Conservation (phyloP, 148 eudicot species). For the Drosera capensis region DNA sequence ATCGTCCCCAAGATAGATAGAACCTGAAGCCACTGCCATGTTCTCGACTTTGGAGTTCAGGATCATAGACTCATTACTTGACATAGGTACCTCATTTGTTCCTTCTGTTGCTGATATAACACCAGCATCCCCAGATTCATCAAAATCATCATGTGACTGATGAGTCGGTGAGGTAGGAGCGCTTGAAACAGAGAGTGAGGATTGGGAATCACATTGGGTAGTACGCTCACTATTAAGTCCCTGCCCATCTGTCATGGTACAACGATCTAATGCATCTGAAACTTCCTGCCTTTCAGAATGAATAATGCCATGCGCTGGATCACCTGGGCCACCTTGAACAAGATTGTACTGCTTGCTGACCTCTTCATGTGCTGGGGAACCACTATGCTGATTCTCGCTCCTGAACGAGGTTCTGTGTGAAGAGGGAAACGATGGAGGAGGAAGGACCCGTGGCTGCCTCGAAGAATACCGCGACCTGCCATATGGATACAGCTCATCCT, state of each 20-base stretch:
- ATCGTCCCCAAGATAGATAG: slow-evolving; percentile 52
- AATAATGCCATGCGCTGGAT: slow-evolving; percentile 23
- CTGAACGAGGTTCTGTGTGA: slow-evolving; percentile 32
- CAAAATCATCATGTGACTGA: slow-evolving; percentile 82
- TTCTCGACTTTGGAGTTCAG: slow-evolving; percentile 18
- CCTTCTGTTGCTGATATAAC: slow-evolving; percentile 23
- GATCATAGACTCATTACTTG: slow-evolving; percentile 22
- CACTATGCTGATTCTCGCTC: slow-evolving; percentile 33
- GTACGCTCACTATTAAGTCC: slow-evolving; percentile 21
- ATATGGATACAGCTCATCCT: slow-evolving; percentile 50
- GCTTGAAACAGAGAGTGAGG: slow-evolving; percentile 84
- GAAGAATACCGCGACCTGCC: slow-evolving; percentile 75
- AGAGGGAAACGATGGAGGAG: slow-evolving; percentile 64
- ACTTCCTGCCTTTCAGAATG: slow-evolving; percentile 24
- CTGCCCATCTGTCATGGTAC: slow-evolving; percentile 20
- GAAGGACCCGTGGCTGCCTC: slow-evolving; percentile 89
- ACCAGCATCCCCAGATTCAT: slow-evolving; percentile 59
- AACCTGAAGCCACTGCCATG: slow-evolving; percentile 18
- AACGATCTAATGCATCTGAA: slow-evolving; percentile 25
- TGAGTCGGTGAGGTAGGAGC: slow-evolving; percentile 85
- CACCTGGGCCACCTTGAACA: slow-evolving; percentile 25
- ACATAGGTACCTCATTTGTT: slow-evolving; percentile 18
- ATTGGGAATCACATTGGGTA: slow-evolving; percentile 68
- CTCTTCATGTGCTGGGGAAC: slow-evolving; percentile 34
- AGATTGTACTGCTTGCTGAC: slow-evolving; percentile 17